Base-by-base conservation (phyloP, 2,329 filamentous ascomycete genomes). In the Mollisia scopiformis region DNA sequence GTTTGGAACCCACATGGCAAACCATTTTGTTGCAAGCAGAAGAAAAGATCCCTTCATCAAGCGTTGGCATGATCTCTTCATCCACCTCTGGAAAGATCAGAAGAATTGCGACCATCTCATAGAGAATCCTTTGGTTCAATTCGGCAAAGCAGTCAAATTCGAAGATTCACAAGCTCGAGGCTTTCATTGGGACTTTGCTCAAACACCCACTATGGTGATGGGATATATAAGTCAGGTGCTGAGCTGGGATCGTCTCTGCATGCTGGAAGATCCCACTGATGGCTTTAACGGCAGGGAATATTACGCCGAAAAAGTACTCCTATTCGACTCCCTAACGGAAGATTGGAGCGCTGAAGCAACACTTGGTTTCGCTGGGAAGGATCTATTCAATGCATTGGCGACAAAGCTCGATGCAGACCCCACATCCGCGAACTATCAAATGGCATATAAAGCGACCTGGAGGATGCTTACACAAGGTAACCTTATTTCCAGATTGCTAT, bases 21-120 rank as follows among this genome's bases (percentile, higher is more conserved):
- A 82, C 55, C 75, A 77, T 51, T 80, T 81, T 62, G 73, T 82
- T 13, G 77, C 77, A 2, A 68, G 74, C 1, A 75, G 78, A 37
- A 76, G 76, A 35, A 74, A 75, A 10, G 77, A 80, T 55, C 68
- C 69, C 0, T 80, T 82, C 61, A 77, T 82, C 58, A 77, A 75
- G 63, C 72, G 69, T 59, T 80, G 78, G 55, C 74, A 78, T 58
- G 71, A 75, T 13, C 70, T 75, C 14, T 78, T 75, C 60, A 57
- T 69, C 50, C 62, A 72, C 6, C 65, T 78, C 8, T 78, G 77
- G 76, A 66, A 72, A 19, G 74, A 71, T 3, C 65, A 49, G 4
- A 74, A 72, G 14, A 74, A 73, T 55, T 63, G 66, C 4, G 55
- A 61, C 1, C 72, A 71, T 27, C 73, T 77, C 43, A 72, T 75